A percentile compares a stretch with the other conserved stretches of the same genome.
Evolutionary conservation across 257 asterid genomes (phyloP).

Genomic region (Cruciata laevipes): DNA sequence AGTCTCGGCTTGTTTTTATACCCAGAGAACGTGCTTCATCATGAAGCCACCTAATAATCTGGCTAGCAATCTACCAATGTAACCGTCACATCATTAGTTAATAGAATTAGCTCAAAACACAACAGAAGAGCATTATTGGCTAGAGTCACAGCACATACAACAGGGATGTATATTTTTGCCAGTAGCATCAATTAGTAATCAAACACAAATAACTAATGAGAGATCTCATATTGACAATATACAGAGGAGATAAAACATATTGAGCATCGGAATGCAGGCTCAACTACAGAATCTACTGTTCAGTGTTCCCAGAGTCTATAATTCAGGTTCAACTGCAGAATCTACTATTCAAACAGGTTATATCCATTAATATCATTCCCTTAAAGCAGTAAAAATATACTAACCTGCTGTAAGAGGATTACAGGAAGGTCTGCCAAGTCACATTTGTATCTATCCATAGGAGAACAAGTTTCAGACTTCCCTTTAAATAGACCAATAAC

Average conservation of each 20-base stretch:
- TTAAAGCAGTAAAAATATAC: constrained; percentile 10
- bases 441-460: constrained; percentile 68
- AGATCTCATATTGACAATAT: neutral
- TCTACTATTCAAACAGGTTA: neutral
- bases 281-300: neutral
- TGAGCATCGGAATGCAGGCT: neutral
- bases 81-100: neutral
- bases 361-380: neutral
- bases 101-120: neutral
- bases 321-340: neutral
- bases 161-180: neutral
- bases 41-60: constrained; percentile 80
- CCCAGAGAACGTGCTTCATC: constrained; percentile 80
- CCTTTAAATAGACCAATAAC: constrained; percentile 85
- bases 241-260: neutral
- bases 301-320: neutral
- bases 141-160: too few relatives aligned
- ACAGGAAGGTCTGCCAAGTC: constrained; percentile 84
- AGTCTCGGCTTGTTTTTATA: constrained; percentile 67
- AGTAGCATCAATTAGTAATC: neutral
- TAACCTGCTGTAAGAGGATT: constrained; percentile 86
- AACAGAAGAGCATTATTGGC: neutral
- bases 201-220: neutral
- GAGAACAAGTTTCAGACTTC: constrained; percentile 38
- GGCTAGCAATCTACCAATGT: constrained; percentile 70